Percentiles rank a stretch among this genome's conserved stretches.
phyloP scores from a whole-genome alignment of 495 filamentous ascomycete genomes.

The Podospora conica region DNA sequence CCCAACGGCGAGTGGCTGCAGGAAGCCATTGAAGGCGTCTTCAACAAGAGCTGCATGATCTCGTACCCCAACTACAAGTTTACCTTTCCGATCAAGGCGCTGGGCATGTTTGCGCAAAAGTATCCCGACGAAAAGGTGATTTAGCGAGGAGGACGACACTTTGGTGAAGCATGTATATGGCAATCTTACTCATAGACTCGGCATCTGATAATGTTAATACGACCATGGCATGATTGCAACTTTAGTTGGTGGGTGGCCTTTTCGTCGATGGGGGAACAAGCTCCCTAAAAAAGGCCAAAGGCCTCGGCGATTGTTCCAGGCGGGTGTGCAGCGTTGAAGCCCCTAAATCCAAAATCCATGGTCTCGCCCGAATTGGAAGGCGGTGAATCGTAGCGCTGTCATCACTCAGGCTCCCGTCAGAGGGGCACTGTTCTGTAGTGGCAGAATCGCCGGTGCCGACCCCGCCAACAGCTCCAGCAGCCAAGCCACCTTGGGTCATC shows the following conservation, averaged over 20 bases:
- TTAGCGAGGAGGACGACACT: constrained; percentile 6
- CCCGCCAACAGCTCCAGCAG: constrained; percentile 5
- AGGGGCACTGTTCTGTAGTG: not conserved
- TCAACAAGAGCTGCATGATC: constrained; percentile 99
- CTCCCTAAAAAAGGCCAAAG: no score
- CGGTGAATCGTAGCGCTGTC: constrained; percentile 6
- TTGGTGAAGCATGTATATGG: not conserved
- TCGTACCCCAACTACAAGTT: constrained; percentile 99
- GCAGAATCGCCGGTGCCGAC: constrained; percentile 6
- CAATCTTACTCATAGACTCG: not conserved
- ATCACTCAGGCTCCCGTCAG: no score
- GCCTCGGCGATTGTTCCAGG: not conserved
- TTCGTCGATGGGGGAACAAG: no score
- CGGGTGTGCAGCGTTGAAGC: no score
- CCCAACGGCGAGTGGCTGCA: constrained; percentile 90
- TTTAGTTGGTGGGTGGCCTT: not conserved
- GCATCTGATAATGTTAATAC: not conserved
- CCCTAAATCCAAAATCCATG: no score
- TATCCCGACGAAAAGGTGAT: constrained; percentile 59
- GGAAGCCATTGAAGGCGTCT: constrained; percentile 94
- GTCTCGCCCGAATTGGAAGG: constrained; percentile 5
- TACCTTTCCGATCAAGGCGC: constrained; percentile 86
- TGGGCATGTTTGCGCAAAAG: constrained; percentile 76
- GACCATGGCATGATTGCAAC: not conserved
- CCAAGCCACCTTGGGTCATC: not conserved